Evolutionary conservation across 75 land plant species (phyloP).

Genomic region (Selaginella tamariscina): DNA sequence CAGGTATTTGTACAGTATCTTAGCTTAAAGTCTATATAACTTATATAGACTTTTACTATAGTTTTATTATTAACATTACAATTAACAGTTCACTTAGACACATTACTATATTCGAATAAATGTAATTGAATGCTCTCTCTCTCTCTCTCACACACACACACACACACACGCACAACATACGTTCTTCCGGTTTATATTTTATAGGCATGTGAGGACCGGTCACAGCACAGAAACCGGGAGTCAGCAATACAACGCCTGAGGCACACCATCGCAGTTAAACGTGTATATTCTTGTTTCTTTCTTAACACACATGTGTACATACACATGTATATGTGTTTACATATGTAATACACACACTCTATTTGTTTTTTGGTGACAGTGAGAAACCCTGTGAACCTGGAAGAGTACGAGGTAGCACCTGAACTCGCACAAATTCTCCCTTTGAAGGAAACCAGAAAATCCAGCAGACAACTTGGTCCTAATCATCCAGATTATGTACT

Average conservation of each 20-base stretch:
- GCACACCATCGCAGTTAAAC: constrained; percentile 63
- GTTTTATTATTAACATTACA: too few species aligned
- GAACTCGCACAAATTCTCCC: constrained; percentile 94
- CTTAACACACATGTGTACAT: too few species aligned
- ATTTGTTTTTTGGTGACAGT: constrained; percentile 25
- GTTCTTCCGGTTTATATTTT: too few species aligned
- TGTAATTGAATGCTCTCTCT: too few species aligned
- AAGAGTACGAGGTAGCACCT: constrained; percentile 57
- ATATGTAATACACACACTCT: too few species aligned
- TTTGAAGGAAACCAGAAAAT: constrained; percentile 26
- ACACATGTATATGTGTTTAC: too few species aligned
- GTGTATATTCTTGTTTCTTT: constrained; percentile 24
- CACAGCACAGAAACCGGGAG: constrained; percentile 87
- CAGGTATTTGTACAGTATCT: constrained; percentile 32
- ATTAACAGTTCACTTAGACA: too few species aligned
- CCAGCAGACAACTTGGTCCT: constrained; percentile 59
- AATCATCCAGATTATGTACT: constrained; percentile 76
- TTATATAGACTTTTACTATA: too few species aligned
- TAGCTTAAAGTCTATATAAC: not conserved
- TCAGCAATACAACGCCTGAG: constrained; percentile 68
- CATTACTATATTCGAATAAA: too few species aligned
- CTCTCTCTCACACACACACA: too few species aligned
- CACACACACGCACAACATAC: too few species aligned
- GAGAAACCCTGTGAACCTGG: constrained; percentile 63
- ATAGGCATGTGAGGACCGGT: constrained; percentile 86